Conservation (phyloP, 1,284 basidiomycete species). For the Porodaedalea pini region DNA sequence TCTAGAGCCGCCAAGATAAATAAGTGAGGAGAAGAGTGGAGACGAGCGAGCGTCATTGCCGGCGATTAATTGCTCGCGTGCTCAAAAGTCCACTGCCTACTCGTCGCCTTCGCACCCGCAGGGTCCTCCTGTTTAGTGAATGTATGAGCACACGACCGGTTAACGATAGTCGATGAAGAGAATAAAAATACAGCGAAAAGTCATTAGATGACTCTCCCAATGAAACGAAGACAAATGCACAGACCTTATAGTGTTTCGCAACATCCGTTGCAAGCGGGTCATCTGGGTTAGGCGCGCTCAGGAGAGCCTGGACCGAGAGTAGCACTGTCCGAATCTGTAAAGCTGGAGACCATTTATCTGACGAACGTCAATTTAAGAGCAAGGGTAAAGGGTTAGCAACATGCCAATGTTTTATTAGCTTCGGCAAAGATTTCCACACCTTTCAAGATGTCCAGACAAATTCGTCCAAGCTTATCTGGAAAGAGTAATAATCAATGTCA, state of each 20-base stretch:
- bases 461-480: conserved; percentile 93
- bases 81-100: conserved; percentile 88
- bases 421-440: conserved; percentile 41
- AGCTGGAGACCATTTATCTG: conserved; percentile 99
- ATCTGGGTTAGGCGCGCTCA: conserved; percentile 96
- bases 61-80: conserved; percentile 49
- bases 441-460: conserved; percentile 98
- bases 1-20: background rate
- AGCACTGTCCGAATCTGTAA: conserved; percentile 97
- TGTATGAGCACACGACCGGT: background rate
- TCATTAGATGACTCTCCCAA: background rate
- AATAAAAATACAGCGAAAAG: background rate
- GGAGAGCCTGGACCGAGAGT: conserved; percentile 92
- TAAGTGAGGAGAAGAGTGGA: background rate
- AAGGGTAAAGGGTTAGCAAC: background rate
- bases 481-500: background rate
- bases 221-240: background rate
- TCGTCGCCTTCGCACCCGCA: conserved; percentile 84
- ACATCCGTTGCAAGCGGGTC: conserved; percentile 99
- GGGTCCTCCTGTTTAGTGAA: conserved; percentile 67
- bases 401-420: background rate
- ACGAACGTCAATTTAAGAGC: background rate
- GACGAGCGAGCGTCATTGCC: background rate
- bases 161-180: background rate
- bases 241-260: conserved; percentile 91